Evolutionary conservation across 2,329 filamentous ascomycete species (phyloP), one percentile per base, ranked within the genome.

Genomic region (Myriosclerotinia curreyana): DNA sequence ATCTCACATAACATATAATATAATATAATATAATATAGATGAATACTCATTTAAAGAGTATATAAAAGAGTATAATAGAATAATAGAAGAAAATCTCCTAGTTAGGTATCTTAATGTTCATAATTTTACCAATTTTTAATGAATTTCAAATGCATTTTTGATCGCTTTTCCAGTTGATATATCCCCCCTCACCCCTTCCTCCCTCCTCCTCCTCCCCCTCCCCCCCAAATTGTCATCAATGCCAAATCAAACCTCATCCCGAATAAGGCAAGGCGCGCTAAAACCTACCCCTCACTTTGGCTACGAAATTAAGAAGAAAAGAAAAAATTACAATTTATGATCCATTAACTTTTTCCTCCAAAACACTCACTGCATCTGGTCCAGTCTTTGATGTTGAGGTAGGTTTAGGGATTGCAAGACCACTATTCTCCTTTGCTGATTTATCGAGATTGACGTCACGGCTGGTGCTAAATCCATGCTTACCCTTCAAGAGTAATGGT

Each of bases 401-500:
- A 44, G 72, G 69, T 62, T 69, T 71, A 2, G 72, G 72, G 15
- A 71, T 66, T 12, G 68, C 62, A 42, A 74, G 62, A 49, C 53
- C 53, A n/a, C 66, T 66, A 61, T 70, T 71, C n/a, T 61, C 65
- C 58, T 66, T 70, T 4, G 62, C 22, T 22, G 38, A 28, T 20
- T n/a, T 60, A 52, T 75, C 72, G 20, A 78, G 70, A 66, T 77
- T 69, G 61, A 79, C 61, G 60, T 79, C 75, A 59, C 74, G 72
- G 67, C 75, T 42, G 74, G 67, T 25, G 80, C 80, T 67, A 64
- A 12, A 36, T 5, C 84, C 81, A 54, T 82, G 80, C 64, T 83
- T 80, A 11, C 82, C 82, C 66, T 83, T 82, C 77, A 86, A 83
- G 11, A 86, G 80, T 55, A 87, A 81, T 25, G 89, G 89, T 49